Evolutionary conservation across 108 stramenopile genomes (phyloP), one percentile per base, ranked within the genome.

Genomic region (Fistulifera solaris): DNA sequence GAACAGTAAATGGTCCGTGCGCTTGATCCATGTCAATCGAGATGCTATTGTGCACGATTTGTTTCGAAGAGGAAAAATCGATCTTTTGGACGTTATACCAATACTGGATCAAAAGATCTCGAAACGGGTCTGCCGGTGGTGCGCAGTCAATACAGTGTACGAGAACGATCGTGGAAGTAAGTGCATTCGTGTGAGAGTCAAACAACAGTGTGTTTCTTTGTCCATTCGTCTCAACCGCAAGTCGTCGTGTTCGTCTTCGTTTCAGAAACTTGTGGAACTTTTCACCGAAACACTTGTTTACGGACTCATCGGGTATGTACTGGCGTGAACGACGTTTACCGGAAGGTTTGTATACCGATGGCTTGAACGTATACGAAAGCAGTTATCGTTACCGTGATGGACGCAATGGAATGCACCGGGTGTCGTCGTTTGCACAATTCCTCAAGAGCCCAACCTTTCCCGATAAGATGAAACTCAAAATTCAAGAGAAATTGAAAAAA

Each of bases 291-390:
- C 72, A 85, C 38, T 71, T 84, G 48, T 76, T 93, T 51, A 73
- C 82, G 11, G 70, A 78, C 54, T 71, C 85, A 8, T 93, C 90
- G 13, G 90, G 90, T 15, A 76, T 73, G 52, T 86, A 80, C 54
- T 85, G 84, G 81, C 75, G 90, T 24, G 90, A 93, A 67, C 82
- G 90, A 27, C 77, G 90, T 14, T 49, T 93, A 10, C 68, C 66
- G n/a, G 73, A 78, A 0, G 90, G 90, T 0, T 47, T 93, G 18
- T 93, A 93, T 62, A 93, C 90, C 6, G 90, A 93, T 46, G 90
- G 90, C 1, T 52, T 21, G 1, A 66, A 21, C 12, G 87, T 93
- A 3, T 93, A 76, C 53, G 90, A 93, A 58, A 39, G 81, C 11
- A 63, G 76, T 0, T 93, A 93, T 50, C 56, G 83, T 46, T 93